Base-by-base conservation (phyloP, 2,329 filamentous ascomycete genomes). In the Diatrype stigma region DNA sequence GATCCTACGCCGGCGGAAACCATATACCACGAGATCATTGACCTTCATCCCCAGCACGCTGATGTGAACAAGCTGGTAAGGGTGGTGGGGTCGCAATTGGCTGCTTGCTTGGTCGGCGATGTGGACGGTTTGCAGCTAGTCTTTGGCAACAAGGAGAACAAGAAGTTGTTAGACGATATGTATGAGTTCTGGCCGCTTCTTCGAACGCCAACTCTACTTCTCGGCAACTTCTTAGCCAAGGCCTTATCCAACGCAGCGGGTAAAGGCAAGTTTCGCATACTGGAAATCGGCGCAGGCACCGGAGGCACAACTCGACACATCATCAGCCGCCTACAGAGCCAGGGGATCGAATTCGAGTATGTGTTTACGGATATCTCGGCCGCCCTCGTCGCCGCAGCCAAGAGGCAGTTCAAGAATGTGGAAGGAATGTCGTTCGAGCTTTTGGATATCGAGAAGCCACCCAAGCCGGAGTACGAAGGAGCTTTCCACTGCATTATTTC, bases 281-380 rank as follows among this genome's bases (percentile, higher is more conserved):
- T 58, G 3, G 56, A 70, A 48, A 55, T 70, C 47, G 66, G 66
- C 19, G 63, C 63, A 3, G 65, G 64, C 32, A 69, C 68, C 1
- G 67, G 70, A 17, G 64, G 67, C 11, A 72, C 71, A 0, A 72
- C 70, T 2, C 56, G 52, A 28, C 45, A 48, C 35, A 50, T 71
- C 2, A 52, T 67, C 11, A 62, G 62, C 0, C 21, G 62, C 1
- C 58, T 74, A 2, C 60, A 58, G 1, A 21, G 42, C 0, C 53
- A 63, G 2, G 62, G 61, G 6, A 48, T 66, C 0, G 58, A 63
- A 0, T 60, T 70, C 22, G 58, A 64, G 40, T 75, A 74, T 52
- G 70, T 66, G 1, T 70, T 74, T 47, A 73, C 73, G 1, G 72
- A 75, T 38, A 51, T 75, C 2, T 60, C 67, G 2, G 30, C 61